These are phyloP conservation scores for Bjerkandera adusta DNA, from an alignment of 1,284 basidiomycete species.

Conservation along the genomic window DNA sequence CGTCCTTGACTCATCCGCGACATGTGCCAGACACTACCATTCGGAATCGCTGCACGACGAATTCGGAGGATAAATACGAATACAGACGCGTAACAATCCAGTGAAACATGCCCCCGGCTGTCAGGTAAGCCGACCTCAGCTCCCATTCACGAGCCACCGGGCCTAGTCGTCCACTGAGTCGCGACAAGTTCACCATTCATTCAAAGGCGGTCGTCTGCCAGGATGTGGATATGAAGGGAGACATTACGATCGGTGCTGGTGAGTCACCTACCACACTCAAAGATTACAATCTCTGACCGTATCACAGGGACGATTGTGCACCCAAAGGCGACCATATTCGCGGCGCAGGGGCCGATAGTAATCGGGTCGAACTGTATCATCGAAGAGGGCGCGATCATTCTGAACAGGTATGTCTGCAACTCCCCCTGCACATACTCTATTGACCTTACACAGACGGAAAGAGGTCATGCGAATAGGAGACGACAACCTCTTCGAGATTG, in stretches of 20 bases:
- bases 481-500: constrained; percentile 91
- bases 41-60: too few relatives aligned
- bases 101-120: too few relatives aligned
- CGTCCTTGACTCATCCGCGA: too few relatives aligned
- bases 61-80: too few relatives aligned
- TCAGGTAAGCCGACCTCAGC: too few relatives aligned
- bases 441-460: constrained; percentile 50
- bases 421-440: neutral
- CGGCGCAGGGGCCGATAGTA: constrained; percentile 82
- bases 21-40: too few relatives aligned
- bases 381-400: constrained; percentile 86
- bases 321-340: constrained; percentile 89
- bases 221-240: constrained; percentile 87
- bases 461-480: constrained; percentile 91
- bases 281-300: neutral
- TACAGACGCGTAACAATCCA: too few relatives aligned
- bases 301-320: constrained; percentile 81
- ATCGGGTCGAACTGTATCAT: constrained; percentile 89
- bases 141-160: neutral
- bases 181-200: constrained; percentile 34
- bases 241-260: constrained; percentile 88
- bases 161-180: constrained; percentile 17
- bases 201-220: constrained; percentile 77
- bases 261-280: constrained; percentile 7
- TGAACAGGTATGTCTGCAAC: constrained; percentile 63